Evolutionary conservation across 2,329 filamentous ascomycete genomes (phyloP), one percentile per base, ranked within the genome.

Genomic region (Exophiala phaeomuriformis): DNA sequence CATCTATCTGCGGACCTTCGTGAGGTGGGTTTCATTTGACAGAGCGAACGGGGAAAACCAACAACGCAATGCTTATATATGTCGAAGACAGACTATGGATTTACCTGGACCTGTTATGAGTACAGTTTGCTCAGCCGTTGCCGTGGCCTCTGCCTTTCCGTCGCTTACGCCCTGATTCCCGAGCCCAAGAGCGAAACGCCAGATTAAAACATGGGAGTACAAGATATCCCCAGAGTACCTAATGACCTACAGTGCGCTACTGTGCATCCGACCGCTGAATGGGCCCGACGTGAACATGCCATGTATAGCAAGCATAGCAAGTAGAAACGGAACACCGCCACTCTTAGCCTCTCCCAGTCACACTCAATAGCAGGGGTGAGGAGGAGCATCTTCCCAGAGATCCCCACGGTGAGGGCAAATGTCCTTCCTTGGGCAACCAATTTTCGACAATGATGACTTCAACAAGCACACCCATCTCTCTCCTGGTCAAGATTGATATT

Each of bases 401-500:
- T 28, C 10, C 19, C 39, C n/a, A 41, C 19, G 33, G 33, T n/a
- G 33, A 36, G 33, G 33, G 33, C n/a, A 7, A 36, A 36, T 7
- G 7, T 7, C 7, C 12, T 42, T 27, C 39, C 39, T 42, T 42
- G 19, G 19, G 19, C 19, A 19, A 19, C 19, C 19, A 19, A 19
- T 19, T 19, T 19, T 19, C 19, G 19, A 19, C 19, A 19, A 19
- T 19, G 19, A 19, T 1, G 19, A 19, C 44, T 56, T 79, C 79
- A 98, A 76, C 93, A 98, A 65, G 90, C 84, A 72, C 93, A 98
- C 53, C 90, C 90, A 66, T 95, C 89, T 65, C 88, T 84, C 65
- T 94, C 88, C 70, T 89, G 90, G 73, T 95, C 90, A 64, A 96
- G 87, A 72, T 95, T 89, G 70, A 98, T 96, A 71, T 95, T 95